A percentile compares a stretch with the other conserved stretches of the same genome.
Evolutionary conservation across 2,329 filamentous ascomycete species (phyloP).

Genomic region (Ustulina deusta): DNA sequence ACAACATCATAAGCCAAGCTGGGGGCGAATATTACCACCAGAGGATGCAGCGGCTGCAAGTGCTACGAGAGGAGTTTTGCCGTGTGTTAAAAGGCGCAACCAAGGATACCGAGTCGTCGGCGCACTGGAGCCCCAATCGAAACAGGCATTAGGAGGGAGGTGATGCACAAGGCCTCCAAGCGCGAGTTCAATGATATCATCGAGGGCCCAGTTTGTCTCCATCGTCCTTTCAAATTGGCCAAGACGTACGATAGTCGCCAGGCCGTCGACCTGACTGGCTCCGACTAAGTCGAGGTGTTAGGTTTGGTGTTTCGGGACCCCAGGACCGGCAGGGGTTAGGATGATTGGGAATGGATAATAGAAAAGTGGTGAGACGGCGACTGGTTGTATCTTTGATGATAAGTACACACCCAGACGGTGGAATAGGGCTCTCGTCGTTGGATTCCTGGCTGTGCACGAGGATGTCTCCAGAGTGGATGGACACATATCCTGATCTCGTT

Average conservation of each 20-base stretch:
- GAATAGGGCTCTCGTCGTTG: too few species aligned
- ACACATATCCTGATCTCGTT: background rate
- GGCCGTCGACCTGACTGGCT: background rate
- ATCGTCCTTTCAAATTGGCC: background rate
- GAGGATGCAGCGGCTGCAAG: background rate
- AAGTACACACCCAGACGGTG: background rate
- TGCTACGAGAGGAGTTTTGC: background rate
- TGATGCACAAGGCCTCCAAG: background rate
- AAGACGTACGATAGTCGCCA: background rate
- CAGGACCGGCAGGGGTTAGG: background rate
- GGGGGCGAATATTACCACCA: background rate
- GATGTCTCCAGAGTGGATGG: background rate
- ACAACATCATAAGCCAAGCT: background rate
- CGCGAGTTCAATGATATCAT: background rate
- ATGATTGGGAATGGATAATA: background rate
- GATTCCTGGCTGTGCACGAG: background rate
- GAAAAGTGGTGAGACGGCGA: background rate
- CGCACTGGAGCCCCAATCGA: too few species aligned
- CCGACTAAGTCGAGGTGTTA: background rate
- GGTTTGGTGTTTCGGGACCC: background rate
- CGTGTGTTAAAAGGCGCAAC: background rate
- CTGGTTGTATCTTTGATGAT: background rate
- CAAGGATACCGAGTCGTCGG: too few species aligned
- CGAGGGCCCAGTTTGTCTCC: background rate
- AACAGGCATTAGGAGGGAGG: too few species aligned